Evolutionary conservation across 2,329 filamentous ascomycete genomes (phyloP).

Genomic region (Cladophialophora bantiana): DNA sequence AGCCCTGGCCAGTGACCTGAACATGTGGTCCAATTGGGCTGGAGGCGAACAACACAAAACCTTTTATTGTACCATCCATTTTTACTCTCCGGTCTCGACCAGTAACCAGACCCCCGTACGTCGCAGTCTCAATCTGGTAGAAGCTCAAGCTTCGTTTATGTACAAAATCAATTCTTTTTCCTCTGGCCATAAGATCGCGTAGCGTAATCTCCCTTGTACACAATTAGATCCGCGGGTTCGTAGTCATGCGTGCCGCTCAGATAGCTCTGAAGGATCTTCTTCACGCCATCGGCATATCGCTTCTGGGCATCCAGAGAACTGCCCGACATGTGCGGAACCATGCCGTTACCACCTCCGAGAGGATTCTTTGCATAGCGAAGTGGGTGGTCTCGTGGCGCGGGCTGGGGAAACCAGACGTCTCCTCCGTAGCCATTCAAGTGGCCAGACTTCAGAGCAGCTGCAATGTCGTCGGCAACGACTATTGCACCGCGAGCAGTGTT

Average conservation of each 20-base stretch:
- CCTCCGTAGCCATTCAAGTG: constrained; percentile 46
- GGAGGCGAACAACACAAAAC: neutral
- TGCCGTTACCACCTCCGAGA: constrained; percentile 8
- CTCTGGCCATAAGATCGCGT: neutral
- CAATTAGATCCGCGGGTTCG: neutral
- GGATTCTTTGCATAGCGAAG: constrained; percentile 13
- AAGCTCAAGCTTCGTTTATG: neutral
- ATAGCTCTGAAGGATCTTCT: constrained; percentile 3
- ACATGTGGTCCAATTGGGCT: neutral
- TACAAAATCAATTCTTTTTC: neutral
- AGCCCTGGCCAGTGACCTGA: neutral
- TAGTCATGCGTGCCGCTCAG: neutral
- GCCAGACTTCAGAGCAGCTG: constrained; percentile 86
- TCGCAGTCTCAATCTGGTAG: too few species aligned
- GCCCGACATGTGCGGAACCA: constrained; percentile 4
- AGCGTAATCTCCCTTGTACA: constrained; percentile 2
- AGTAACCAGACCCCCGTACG: too few species aligned
- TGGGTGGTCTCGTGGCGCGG: constrained; percentile 6
- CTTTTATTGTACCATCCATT: neutral
- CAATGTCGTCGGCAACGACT: constrained; percentile 98
- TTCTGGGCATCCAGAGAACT: neutral
- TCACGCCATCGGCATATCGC: neutral
- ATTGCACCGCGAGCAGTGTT: constrained; percentile 99
- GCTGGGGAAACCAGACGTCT: constrained; percentile 9
- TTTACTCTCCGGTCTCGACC: too few species aligned